Evolutionary conservation across 257 asterid species (phyloP), one percentile per base, ranked within the genome.

Genomic region (Plantago ovata): DNA sequence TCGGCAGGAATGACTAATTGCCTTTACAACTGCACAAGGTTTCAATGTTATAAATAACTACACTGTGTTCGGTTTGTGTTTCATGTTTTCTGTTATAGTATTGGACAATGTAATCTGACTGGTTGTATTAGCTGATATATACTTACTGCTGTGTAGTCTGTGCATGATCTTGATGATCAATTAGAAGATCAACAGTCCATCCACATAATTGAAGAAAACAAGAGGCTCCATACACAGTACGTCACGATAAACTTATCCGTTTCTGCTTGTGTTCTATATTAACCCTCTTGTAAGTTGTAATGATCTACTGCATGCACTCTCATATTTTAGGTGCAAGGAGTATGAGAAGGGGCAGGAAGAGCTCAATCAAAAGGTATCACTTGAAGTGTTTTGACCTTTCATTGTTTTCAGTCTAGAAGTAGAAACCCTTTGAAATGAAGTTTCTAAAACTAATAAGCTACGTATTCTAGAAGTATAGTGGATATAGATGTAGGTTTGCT

Each of bases 281-380:
- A 9, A 54, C 58, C 45, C 28, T 9, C 22, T 15, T 13, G 55
- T 22, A n/a, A 38, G 4, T 52, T n/a, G n/a, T n/a, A n/a, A 0
- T 10, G 7, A 61, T 46, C 72, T 63, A 23, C 41, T 13, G 6
- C 9, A 15, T 40, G 6, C 38, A 19, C 39, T 9, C 21, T 66
- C 59, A 68, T 68, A 56, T 46, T 71, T 67, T 76, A 91, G 98
- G 58, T 83, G 86, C 75, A 51, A 65, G 76, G 86, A 81, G 46
- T 77, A 59, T 56, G 86, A 76, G 75, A 79, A 78, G 76, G 64
- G 43, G 19, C 80, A 68, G 47, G 75, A 68, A 74, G 86, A 81
- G 65, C 84, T 79, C 52, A 75, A 69, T 78, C 68, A 49, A 64
- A 87, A 81, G 96, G 98, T 91, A 78, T 2, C 3, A 23, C 42